A percentile compares a stretch with the other conserved stretches of the same genome.
Conservation (phyloP, 192 early-diverging fungal species). For the Entophlyctis luteolus region DNA sequence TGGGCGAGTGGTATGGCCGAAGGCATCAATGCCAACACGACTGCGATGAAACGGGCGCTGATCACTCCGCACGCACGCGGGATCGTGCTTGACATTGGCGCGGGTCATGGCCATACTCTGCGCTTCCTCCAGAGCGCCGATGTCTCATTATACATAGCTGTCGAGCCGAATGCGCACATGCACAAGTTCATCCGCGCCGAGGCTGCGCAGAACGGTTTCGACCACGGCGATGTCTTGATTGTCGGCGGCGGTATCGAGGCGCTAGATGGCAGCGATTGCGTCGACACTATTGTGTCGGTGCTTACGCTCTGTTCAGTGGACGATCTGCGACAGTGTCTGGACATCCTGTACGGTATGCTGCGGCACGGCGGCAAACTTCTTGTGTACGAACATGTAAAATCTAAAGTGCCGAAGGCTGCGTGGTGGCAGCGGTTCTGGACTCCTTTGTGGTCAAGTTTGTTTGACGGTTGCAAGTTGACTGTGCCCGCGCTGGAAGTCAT, state of each 20-base stretch:
- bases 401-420: neutral
- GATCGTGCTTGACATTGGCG: conserved; percentile 13
- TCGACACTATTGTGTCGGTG: conserved; percentile 8
- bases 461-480: conserved; percentile 10
- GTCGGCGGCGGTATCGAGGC: neutral
- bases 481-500: neutral
- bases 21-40: neutral
- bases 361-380: neutral
- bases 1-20: conserved; percentile 17
- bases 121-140: neutral
- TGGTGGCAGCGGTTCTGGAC: conserved; percentile 20
- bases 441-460: conserved; percentile 9
- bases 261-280: neutral
- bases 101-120: conserved; percentile 13
- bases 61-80: conserved; percentile 14
- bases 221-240: neutral
- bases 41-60: neutral
- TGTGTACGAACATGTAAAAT: conserved; percentile 19
- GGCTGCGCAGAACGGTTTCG: neutral
- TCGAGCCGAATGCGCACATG: conserved; percentile 11
- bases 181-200: neutral
- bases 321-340: neutral
- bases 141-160: conserved; percentile 6
- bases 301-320: conserved; percentile 14
- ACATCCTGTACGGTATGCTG: neutral